Conservation (phyloP, 306 rosid species). For the Fragaria ananassa region DNA sequence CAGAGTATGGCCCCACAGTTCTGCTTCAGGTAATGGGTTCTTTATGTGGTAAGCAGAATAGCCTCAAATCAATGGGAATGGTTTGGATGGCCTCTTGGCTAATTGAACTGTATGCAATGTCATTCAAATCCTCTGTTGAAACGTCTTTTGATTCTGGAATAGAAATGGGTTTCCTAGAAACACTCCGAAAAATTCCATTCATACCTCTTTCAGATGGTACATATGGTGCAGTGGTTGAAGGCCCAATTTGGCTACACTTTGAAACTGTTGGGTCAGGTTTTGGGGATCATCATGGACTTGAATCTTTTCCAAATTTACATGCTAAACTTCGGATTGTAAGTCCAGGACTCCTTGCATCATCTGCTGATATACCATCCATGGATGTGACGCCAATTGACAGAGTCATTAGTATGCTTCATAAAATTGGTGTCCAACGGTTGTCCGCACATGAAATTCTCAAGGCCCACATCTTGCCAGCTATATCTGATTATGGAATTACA, state of each 20-base stretch:
- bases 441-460: constrained; percentile 87
- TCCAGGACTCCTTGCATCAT: constrained; percentile 58
- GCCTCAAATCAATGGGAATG: constrained; percentile 54
- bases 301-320: constrained; percentile 65
- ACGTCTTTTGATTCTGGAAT: constrained; percentile 34
- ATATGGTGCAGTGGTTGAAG: constrained; percentile 62
- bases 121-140: constrained; percentile 44
- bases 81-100: constrained; percentile 77
- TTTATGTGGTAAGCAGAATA: constrained; percentile 43
- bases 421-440: constrained; percentile 76
- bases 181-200: constrained; percentile 52
- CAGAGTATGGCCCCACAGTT: constrained; percentile 75
- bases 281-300: constrained; percentile 52
- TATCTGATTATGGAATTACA: constrained; percentile 43
- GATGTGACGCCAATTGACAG: constrained; percentile 42
- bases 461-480: constrained; percentile 71
- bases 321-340: constrained; percentile 66
- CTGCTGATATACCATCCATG: constrained; percentile 40
- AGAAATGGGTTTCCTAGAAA: constrained; percentile 40
- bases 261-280: constrained; percentile 43
- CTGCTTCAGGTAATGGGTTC: constrained; percentile 57
- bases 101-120: constrained; percentile 44
- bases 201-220: constrained; percentile 93
- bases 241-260: constrained; percentile 80
- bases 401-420: constrained; percentile 52